Base-by-base conservation (phyloP, 208 protist species). In the Entamoeba invadens region DNA sequence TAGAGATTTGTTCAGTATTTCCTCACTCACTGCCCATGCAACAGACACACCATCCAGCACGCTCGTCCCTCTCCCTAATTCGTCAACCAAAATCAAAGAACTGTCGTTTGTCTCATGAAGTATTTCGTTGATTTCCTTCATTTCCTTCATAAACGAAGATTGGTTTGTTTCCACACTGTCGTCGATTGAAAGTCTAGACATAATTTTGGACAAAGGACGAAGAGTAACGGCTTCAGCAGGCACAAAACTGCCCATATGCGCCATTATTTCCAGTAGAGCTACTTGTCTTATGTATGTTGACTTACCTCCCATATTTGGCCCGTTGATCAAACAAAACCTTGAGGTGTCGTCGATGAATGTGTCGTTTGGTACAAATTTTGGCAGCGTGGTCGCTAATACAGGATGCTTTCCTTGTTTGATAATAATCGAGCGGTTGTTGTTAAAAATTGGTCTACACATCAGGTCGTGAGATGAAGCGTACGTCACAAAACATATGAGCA, bases 191-290 rank as follows among this genome's bases (percentile, higher is more conserved):
- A 93, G 8, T 51, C 93, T 45, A 18, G 45, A 45, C 16, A 93
- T 4, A 0, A 93, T 45, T 0, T 47, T 46, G 18, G 38, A 18
- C 10, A 91, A 12, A 72, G 46, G 45, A 35, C 45, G 38, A 42
- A 93, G 16, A 16, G 77, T 51, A 44, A 14, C 50, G 31, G 42
- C 50, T 45, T 47, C 18, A 31, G 45, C 44, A 44, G 93, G 93
- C 8, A 94, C 42, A 45, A 94, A 94, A 68, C 93, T 91, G 10
- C 93, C 93, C 50, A 94, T 94, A 47, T 94, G 93, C 5, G n/a
- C 46, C 10, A 94, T 18, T 21, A 94, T 45, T 12, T 45, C 45
- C 18, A 94, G 18, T 44, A 72, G 42, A 35, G 45, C 18, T 45
- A 42, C 68, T 44, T 47, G 45, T 18, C 93, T 47, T 3, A 94